phyloP scores from a whole-genome alignment of 768 basidiomycete genomes.

The Gloeophyllum trabeum region DNA sequence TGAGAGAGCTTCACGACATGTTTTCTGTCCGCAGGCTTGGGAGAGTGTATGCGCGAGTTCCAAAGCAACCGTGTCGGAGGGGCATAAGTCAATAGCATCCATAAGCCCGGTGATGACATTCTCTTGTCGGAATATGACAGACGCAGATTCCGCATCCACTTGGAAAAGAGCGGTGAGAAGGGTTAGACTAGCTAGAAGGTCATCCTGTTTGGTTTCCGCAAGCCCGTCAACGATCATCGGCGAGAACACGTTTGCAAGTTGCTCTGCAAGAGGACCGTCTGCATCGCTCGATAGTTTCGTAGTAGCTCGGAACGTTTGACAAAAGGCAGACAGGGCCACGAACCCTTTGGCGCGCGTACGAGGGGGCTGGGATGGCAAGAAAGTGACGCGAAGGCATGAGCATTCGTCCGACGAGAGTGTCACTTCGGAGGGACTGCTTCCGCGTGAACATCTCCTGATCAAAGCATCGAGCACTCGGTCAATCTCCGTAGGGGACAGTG shows the following conservation, averaged over 20 bases:
- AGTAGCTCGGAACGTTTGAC: constrained; percentile 41
- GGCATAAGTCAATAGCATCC: constrained; percentile 60
- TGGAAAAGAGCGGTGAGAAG: constrained; percentile 78
- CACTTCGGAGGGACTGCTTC: not conserved
- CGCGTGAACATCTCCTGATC: constrained; percentile 15
- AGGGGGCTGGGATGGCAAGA: constrained; percentile 33
- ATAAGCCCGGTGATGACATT: constrained; percentile 52
- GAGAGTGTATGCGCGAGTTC: constrained; percentile 66
- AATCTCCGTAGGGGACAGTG: constrained; percentile 5
- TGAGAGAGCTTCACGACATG: constrained; percentile 51
- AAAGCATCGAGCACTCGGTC: constrained; percentile 18
- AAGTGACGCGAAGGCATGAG: constrained; percentile 36
- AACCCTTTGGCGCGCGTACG: constrained; percentile 56
- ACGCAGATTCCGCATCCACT: constrained; percentile 62
- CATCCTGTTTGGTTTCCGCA: constrained; percentile 41
- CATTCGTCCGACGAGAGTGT: constrained; percentile 45
- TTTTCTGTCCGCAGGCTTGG: constrained; percentile 67
- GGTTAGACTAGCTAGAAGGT: constrained; percentile 42
- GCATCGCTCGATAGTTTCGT: constrained; percentile 24
- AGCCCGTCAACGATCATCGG: constrained; percentile 38
- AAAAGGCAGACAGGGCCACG: constrained; percentile 55
- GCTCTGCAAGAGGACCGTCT: constrained; percentile 34
- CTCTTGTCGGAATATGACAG: constrained; percentile 51
- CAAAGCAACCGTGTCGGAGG: constrained; percentile 35
- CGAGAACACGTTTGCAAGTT: constrained; percentile 38